phyloP scores from a whole-genome alignment of 2,329 filamentous ascomycete genomes.

The Thermothelomyces thermophilus region DNA sequence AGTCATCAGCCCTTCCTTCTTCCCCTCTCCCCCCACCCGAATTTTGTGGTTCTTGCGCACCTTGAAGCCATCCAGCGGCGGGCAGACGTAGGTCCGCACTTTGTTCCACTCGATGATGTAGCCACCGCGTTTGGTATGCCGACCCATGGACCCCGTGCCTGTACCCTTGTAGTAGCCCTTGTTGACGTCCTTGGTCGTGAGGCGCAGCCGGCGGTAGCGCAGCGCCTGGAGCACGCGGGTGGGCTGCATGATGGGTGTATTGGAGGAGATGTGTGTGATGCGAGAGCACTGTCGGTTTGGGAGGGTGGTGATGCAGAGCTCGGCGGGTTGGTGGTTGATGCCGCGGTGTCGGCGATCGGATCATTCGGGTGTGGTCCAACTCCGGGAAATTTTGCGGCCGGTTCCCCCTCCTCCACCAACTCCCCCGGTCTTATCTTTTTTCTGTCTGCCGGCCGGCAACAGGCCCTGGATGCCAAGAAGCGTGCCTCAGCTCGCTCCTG shows the following conservation, averaged over 20 bases:
- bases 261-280: not conserved
- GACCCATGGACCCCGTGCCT: slow-evolving; percentile 78
- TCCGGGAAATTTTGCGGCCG: slow-evolving; percentile 14
- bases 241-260: slow-evolving; percentile 51
- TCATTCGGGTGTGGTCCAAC: not conserved
- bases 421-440: not conserved
- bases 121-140: slow-evolving; percentile 74
- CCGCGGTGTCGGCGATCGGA: not conserved
- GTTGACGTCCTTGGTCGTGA: slow-evolving; percentile 90
- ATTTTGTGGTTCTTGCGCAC: slow-evolving; percentile 38
- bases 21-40: not conserved
- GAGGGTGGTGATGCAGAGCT: not conserved
- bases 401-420: too few relatives aligned
- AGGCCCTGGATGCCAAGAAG: slow-evolving; percentile 1
- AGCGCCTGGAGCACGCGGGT: slow-evolving; percentile 60
- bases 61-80: slow-evolving; percentile 64
- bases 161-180: slow-evolving; percentile 98
- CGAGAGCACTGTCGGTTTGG: not conserved
- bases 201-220: slow-evolving; percentile 61
- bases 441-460: slow-evolving; percentile 8
- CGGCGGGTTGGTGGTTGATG: not conserved
- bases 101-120: slow-evolving; percentile 81
- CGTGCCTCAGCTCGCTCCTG: not conserved
- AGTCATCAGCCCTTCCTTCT: not conserved
- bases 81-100: slow-evolving; percentile 85